Percentiles rank a stretch among this genome's conserved stretches.
These are phyloP conservation scores for Termitomyces sp. DNA, from an alignment of 768 basidiomycete species.

Conservation along the genomic window DNA sequence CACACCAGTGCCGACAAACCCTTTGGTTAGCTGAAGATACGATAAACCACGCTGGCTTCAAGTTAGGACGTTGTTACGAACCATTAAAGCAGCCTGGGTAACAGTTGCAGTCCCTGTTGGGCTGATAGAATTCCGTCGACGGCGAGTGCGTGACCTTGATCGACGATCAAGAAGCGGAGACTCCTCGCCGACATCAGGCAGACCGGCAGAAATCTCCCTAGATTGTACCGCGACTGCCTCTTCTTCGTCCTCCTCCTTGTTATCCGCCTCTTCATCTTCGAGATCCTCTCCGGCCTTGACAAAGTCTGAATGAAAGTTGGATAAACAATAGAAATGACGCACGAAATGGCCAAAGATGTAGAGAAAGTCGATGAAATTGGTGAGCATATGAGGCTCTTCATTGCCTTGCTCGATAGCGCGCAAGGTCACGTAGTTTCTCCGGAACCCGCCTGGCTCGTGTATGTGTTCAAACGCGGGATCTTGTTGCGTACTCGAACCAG, in stretches of 20 bases:
- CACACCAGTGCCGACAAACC: slow-evolving; percentile 94
- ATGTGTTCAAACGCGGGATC: slow-evolving; percentile 89
- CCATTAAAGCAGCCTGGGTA: slow-evolving; percentile 91
- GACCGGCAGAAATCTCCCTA: slow-evolving; percentile 11
- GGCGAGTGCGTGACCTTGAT: slow-evolving; percentile 47
- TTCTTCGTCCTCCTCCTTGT: slow-evolving; percentile 64
- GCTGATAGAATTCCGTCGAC: slow-evolving; percentile 51
- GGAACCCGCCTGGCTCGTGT: slow-evolving; percentile 92
- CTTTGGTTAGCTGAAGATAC: slow-evolving; percentile 68
- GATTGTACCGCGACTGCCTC: slow-evolving; percentile 18
- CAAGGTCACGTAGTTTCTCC: slow-evolving; percentile 79
- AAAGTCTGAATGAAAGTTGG: neutral
- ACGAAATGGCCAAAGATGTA: slow-evolving; percentile 96
- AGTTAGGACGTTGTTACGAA: slow-evolving; percentile 23
- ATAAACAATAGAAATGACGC: slow-evolving; percentile 25
- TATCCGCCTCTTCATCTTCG: slow-evolving; percentile 80
- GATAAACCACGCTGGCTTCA: neutral
- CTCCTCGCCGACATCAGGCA: slow-evolving; percentile 36
- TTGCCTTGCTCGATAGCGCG: slow-evolving; percentile 62
- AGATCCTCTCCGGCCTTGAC: slow-evolving; percentile 84
- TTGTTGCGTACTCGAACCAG: slow-evolving; percentile 45
- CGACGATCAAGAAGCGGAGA: slow-evolving; percentile 46
- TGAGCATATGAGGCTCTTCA: slow-evolving; percentile 59
- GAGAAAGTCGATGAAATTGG: slow-evolving; percentile 93
- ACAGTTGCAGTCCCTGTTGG: slow-evolving; percentile 84